Percentiles rank a stretch among this genome's conserved stretches.
These are phyloP conservation scores for Gossypium davidsonii DNA, from an alignment of 441 rosid genomes.

Conservation along the genomic window DNA sequence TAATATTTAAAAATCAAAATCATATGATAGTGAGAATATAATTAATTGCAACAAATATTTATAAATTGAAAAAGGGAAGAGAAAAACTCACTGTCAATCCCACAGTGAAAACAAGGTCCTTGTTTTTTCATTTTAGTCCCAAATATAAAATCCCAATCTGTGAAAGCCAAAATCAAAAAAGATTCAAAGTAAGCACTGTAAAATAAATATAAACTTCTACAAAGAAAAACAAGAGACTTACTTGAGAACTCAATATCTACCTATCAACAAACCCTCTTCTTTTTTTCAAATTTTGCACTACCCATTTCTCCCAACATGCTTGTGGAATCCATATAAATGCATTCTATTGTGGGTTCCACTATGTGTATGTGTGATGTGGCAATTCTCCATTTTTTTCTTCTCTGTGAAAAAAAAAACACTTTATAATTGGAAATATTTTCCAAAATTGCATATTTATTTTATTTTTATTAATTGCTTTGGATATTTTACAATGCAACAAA, in stretches of 20 bases:
- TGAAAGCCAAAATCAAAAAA: background rate
- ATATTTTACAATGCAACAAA: too few relatives aligned
- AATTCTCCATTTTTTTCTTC: background rate
- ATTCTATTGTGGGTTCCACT: background rate
- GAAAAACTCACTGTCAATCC: slow-evolving; percentile 18
- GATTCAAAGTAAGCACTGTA: background rate
- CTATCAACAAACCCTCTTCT: background rate
- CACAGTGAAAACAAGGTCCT: slow-evolving; percentile 26
- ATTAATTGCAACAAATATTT: background rate
- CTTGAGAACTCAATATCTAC: background rate
- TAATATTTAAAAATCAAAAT: background rate
- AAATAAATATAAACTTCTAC: background rate
- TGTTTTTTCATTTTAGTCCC: slow-evolving; percentile 8
- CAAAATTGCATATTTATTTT: too few relatives aligned
- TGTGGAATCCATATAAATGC: background rate
- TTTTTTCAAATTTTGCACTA: background rate
- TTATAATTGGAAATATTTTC: background rate
- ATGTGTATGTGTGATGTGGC: background rate
- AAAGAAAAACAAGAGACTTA: background rate
- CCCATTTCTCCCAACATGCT: background rate
- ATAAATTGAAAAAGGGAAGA: background rate
- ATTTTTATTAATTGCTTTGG: too few relatives aligned
- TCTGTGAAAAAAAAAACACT: background rate
- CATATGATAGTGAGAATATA: background rate
- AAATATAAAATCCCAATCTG: background rate